Conservation (phyloP, 179 eudicot species). For the Camellia oleifera region DNA sequence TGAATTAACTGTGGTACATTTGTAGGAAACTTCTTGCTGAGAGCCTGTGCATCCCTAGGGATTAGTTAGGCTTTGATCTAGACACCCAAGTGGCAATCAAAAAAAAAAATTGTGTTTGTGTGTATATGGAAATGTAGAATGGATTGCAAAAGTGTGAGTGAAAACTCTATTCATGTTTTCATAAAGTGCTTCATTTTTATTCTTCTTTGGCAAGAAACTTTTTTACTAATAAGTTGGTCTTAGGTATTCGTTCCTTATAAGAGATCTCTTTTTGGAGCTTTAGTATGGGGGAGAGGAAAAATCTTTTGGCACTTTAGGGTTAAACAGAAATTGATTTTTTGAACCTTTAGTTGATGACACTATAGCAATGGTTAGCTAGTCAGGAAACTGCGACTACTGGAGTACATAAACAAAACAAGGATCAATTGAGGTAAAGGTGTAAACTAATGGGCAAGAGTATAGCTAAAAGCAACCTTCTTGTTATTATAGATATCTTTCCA, state of each 20-base stretch:
- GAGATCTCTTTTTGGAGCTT: neutral
- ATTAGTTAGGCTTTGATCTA: too few relatives aligned
- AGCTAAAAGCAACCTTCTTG: neutral
- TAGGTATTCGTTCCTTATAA: neutral
- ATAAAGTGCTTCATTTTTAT: neutral
- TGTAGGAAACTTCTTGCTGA: too few relatives aligned
- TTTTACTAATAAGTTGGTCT: neutral
- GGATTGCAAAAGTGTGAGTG: neutral
- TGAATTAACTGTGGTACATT: too few relatives aligned
- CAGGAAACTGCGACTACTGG: neutral
- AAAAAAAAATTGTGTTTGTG: too few relatives aligned
- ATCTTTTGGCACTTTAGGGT: neutral
- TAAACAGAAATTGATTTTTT: neutral
- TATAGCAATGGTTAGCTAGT: neutral
- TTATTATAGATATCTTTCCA: neutral
- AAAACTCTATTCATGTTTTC: neutral
- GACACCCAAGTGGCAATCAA: too few relatives aligned
- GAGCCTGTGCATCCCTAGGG: too few relatives aligned
- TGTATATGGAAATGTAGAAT: neutral
- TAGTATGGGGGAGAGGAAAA: neutral
- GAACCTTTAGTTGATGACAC: constrained; percentile 1
- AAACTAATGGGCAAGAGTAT: neutral
- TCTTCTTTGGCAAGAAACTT: neutral
- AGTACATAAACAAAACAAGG: neutral
- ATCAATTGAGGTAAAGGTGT: neutral